phyloP scores from a whole-genome alignment of 2,329 filamentous ascomycete species.

The Plectosphaerella sp. region DNA sequence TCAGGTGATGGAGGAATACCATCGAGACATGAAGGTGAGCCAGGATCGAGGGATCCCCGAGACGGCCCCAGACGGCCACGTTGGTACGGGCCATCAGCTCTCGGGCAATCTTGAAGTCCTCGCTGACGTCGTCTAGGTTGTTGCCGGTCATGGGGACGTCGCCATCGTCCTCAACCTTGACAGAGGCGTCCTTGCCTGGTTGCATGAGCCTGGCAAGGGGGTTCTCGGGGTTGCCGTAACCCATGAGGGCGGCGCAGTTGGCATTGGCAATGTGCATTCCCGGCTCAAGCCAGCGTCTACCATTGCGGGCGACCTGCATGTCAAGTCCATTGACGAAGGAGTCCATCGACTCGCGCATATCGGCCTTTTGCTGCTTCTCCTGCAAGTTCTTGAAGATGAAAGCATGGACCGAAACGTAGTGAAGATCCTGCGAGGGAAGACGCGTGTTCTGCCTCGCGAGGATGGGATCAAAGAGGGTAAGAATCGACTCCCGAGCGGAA shows the following conservation, averaged over 20 bases:
- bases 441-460: slow-evolving; percentile 31
- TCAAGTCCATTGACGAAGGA: slow-evolving; percentile 53
- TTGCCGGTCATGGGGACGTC: slow-evolving; percentile 8
- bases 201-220: slow-evolving; percentile 1
- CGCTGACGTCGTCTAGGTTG: slow-evolving; percentile 12
- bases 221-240: slow-evolving; percentile 36
- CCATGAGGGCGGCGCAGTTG: slow-evolving; percentile 47
- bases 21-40: slow-evolving; percentile 60
- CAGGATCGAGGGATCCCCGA: slow-evolving; percentile 54
- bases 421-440: slow-evolving; percentile 45
- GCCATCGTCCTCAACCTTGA: slow-evolving; percentile 15
- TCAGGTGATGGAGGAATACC: slow-evolving; percentile 50
- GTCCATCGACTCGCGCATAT: slow-evolving; percentile 36
- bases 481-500: slow-evolving; percentile 64
- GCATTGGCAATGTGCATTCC: slow-evolving; percentile 55
- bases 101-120: slow-evolving; percentile 27
- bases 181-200: slow-evolving; percentile 6
- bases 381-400: slow-evolving; percentile 55
- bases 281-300: slow-evolving; percentile 46
- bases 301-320: slow-evolving; percentile 46
- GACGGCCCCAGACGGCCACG: slow-evolving; percentile 42
- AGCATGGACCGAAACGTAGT: slow-evolving; percentile 61
- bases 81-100: slow-evolving; percentile 39
- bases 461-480: slow-evolving; percentile 63
- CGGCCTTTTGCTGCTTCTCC: slow-evolving; percentile 23